Evolutionary conservation across 2,329 filamentous ascomycete species (phyloP).

Genomic region (Epicoccum nigrum): DNA sequence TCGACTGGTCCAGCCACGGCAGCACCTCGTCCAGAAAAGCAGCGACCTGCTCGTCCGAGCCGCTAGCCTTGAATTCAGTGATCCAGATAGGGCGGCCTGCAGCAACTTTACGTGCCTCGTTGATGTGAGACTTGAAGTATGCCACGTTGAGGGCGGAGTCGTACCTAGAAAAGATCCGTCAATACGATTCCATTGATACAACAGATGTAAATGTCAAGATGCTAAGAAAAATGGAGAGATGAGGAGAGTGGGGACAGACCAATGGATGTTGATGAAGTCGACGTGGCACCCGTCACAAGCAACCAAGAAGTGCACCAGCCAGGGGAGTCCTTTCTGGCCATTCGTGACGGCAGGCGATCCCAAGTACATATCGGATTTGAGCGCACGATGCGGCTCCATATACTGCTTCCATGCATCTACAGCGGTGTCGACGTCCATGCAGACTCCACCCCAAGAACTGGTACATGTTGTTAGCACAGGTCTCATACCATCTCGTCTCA

Average conservation of each 20-base stretch:
- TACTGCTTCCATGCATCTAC: slow-evolving; percentile 6
- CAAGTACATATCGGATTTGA: slow-evolving; percentile 32
- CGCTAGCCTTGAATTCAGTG: slow-evolving; percentile 39
- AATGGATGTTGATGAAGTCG: slow-evolving; percentile 45
- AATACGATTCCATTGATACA: too few species aligned
- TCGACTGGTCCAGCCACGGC: slow-evolving; percentile 39
- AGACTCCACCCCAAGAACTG: slow-evolving; percentile 25
- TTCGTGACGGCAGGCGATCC: slow-evolving; percentile 43
- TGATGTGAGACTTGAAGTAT: slow-evolving; percentile 47
- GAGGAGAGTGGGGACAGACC: slow-evolving; percentile 16
- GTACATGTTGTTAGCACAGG: neutral
- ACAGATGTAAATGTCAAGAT: neutral
- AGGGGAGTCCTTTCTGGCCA: slow-evolving; percentile 30
- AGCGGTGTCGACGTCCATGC: slow-evolving; percentile 26
- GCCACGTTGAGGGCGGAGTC: slow-evolving; percentile 25
- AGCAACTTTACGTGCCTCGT: slow-evolving; percentile 49
- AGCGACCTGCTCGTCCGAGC: slow-evolving; percentile 25
- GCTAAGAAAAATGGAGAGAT: neutral
- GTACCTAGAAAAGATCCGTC: slow-evolving; percentile 23
- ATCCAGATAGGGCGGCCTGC: slow-evolving; percentile 55
- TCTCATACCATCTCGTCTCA: too few species aligned
- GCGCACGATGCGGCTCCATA: slow-evolving; percentile 25
- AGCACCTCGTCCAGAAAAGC: slow-evolving; percentile 36
- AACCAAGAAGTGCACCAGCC: slow-evolving; percentile 34
- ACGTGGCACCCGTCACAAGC: slow-evolving; percentile 39